phyloP scores from a whole-genome alignment of 768 basidiomycete genomes.

The Sporobolomyces phaffii region DNA sequence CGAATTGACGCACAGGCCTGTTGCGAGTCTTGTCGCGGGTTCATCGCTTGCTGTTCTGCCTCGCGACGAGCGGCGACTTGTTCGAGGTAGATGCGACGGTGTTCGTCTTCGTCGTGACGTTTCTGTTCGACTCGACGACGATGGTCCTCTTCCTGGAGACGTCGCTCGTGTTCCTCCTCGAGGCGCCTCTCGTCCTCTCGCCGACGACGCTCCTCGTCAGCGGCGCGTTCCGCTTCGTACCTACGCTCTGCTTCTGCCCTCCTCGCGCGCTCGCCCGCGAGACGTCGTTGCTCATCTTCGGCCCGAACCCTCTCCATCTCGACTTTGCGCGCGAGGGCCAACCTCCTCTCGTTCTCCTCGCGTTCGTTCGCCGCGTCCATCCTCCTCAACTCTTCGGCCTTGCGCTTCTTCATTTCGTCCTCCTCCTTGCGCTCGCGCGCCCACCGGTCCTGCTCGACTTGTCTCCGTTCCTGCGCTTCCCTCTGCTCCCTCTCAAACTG shows the following conservation, averaged over 20 bases:
- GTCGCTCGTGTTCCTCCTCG: not conserved
- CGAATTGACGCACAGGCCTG: not conserved
- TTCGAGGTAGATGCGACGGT: not conserved
- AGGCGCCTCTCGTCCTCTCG: not conserved
- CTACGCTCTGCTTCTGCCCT: not conserved
- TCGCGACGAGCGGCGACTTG: too few species aligned
- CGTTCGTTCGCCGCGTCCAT: slow-evolving; percentile 17
- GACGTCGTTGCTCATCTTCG: slow-evolving; percentile 10
- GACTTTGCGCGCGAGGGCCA: not conserved
- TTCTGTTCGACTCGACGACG: slow-evolving; percentile 5
- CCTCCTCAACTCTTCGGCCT: slow-evolving; percentile 15
- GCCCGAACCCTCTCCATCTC: slow-evolving; percentile 22
- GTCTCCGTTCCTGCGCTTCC: not conserved
- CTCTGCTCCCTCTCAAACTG: slow-evolving; percentile 22
- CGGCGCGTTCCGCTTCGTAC: not conserved
- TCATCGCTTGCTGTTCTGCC: too few species aligned
- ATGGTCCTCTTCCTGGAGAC: not conserved
- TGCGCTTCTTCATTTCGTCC: slow-evolving; percentile 25
- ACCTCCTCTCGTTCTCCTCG: slow-evolving; percentile 7
- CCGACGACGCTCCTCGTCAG: not conserved
- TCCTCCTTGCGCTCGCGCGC: slow-evolving; percentile 10
- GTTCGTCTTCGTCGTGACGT: not conserved
- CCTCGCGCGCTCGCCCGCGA: slow-evolving; percentile 1
- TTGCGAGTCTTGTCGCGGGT: not conserved
- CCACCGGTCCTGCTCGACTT: slow-evolving; percentile 2